Percentiles rank a stretch among this genome's conserved stretches.
phyloP scores from a whole-genome alignment of 192 early-diverging fungal species.

The Gonapodya prolifera region DNA sequence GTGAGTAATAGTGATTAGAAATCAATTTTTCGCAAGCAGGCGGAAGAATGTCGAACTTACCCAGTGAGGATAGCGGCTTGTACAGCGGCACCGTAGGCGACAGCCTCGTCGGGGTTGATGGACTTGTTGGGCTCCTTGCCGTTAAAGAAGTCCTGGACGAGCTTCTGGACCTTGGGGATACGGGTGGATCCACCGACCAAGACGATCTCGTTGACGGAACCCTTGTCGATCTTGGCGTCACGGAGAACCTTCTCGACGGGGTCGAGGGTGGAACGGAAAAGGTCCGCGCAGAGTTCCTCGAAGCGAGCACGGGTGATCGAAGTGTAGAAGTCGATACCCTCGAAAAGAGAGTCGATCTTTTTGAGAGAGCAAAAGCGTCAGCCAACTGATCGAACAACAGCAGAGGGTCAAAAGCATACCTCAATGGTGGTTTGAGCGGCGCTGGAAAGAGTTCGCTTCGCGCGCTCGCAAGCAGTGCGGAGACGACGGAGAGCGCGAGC shows the following conservation, averaged over 20 bases:
- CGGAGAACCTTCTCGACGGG: conserved; percentile 94
- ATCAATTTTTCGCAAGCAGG: too few relatives aligned
- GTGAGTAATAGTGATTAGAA: too few relatives aligned
- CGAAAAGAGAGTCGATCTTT: conserved; percentile 93
- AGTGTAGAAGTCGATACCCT: conserved; percentile 97
- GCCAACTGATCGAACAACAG: too few relatives aligned
- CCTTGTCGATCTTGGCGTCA: conserved; percentile 94
- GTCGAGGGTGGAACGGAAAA: conserved; percentile 89
- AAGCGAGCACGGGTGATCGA: conserved; percentile 97
- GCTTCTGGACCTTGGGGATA: conserved; percentile 98
- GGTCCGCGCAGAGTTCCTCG: conserved; percentile 95
- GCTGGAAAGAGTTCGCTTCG: conserved; percentile 92
- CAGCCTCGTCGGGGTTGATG: conserved; percentile 94
- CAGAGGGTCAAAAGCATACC: too few relatives aligned
- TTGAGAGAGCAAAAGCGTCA: too few relatives aligned
- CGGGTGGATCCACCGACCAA: conserved; percentile 97
- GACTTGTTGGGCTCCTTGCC: conserved; percentile 98
- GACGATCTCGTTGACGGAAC: conserved; percentile 83
- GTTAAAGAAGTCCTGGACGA: conserved; percentile 97
- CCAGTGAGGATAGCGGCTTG: conserved; percentile 94
- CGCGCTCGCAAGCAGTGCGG: conserved; percentile 93
- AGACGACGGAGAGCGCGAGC: conserved; percentile 91
- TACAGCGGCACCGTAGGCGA: conserved; percentile 97
- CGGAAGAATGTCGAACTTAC: too few relatives aligned
- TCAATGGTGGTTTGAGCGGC: conserved; percentile 88